Base-by-base conservation (phyloP, 2,329 filamentous ascomycete genomes). In the Phaeophleospora eucalypticola region DNA sequence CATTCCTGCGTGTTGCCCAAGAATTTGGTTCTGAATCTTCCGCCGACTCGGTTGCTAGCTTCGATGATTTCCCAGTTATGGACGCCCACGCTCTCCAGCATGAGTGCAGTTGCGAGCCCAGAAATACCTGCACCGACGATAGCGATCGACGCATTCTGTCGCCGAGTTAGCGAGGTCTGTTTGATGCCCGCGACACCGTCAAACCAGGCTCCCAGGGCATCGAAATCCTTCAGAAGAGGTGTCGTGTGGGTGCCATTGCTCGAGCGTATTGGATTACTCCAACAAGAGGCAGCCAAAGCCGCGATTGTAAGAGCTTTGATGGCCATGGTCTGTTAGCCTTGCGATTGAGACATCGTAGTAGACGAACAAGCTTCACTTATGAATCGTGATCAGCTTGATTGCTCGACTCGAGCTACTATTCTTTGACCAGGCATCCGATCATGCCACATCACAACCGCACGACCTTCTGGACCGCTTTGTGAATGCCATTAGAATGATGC, bases 111-210 rank as follows among this genome's bases (percentile, higher is more conserved):
- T 72, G 83, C 79, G 37, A 86, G 65, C 0, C 82, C 82, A 2
- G 78, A 70, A 72, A 84, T 82, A 3, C 82, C 82, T 12, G 74
- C 82, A 9, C 82, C 82, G 3, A 84, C 68, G 38, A 86, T 84
- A 45, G 72, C 81, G 51, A 84, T 72, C 42, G 46, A 41, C 12
- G 43, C 29, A 36, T 50, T 46, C 12, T 20, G 17, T 27, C 34
- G 39, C 21, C 39, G 39, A 19, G 38, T 15, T 8, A 16, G 10
- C 14, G 43, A 24, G 19, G 33, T 43, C 6, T 37, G 20, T 35
- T 43, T 43, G 20, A 50, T 50, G 3, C 38, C 34, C 16, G 72
- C 73, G n/a, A 84, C 80, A 8, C 80, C 80, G 58, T 84, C 78
- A 48, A 83, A 84, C 81, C 81, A 84, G 1, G 80, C 76, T 0